These are phyloP conservation scores for Orbilia oligospora DNA, from an alignment of 2,329 filamentous ascomycete genomes.

Conservation along the genomic window DNA sequence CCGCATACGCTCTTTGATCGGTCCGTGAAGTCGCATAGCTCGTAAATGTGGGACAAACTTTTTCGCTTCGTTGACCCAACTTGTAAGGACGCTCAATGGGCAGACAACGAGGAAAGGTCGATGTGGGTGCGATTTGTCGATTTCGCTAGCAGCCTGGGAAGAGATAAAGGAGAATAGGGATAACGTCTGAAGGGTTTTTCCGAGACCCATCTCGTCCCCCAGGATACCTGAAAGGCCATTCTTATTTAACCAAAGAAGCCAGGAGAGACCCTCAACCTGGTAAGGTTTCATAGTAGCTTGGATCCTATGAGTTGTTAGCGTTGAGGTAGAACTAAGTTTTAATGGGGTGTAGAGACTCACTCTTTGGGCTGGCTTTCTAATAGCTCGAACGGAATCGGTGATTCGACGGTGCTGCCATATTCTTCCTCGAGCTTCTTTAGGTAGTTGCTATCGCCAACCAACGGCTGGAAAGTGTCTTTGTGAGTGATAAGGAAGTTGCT, in stretches of 20 bases:
- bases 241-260: conserved; percentile 87
- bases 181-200: conserved; percentile 97
- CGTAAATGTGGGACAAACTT: conserved; percentile 84
- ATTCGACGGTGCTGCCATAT: conserved; percentile 18
- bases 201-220: conserved; percentile 96
- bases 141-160: conserved; percentile 68
- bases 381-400: conserved; percentile 67
- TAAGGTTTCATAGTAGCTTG: conserved; percentile 71
- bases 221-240: conserved; percentile 88
- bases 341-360: conserved; percentile 62
- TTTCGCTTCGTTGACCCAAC: conserved; percentile 92
- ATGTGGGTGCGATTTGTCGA: conserved; percentile 77
- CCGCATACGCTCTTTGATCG: conserved; percentile 75
- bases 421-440: conserved; percentile 54
- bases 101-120: conserved; percentile 85
- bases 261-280: conserved; percentile 94
- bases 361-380: conserved; percentile 68
- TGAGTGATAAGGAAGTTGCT: conserved; percentile 56
- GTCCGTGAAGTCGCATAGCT: conserved; percentile 81
- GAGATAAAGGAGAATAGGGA: conserved; percentile 82
- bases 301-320: conserved; percentile 31
- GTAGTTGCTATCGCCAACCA: conserved; percentile 58
- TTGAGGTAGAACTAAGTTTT: background rate
- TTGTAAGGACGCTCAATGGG: conserved; percentile 92
- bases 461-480: conserved; percentile 52